Evolutionary conservation across 345 rosid species (phyloP).

Genomic region (Syzygium grande): DNA sequence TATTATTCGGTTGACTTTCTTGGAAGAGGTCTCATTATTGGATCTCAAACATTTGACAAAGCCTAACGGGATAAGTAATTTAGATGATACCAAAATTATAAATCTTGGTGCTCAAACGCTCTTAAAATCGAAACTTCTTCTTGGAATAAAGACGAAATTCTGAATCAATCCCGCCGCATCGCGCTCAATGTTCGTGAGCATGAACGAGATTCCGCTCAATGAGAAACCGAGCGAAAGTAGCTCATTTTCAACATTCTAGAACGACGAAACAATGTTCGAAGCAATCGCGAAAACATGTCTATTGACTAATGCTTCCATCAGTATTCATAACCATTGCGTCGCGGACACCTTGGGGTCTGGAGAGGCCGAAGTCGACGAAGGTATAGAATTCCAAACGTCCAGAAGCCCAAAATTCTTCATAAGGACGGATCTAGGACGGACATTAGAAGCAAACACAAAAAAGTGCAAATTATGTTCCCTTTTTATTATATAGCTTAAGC

Average conservation of each 20-base stretch:
- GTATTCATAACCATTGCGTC: neutral
- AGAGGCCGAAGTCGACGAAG: neutral
- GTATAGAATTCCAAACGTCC: neutral
- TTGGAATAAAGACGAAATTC: neutral
- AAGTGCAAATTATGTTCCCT: neutral
- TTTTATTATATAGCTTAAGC: neutral
- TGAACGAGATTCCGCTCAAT: too few species aligned
- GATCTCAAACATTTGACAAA: neutral
- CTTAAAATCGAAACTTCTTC: neutral
- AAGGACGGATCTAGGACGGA: neutral
- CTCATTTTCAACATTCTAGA: neutral
- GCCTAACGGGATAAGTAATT: neutral
- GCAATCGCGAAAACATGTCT: neutral
- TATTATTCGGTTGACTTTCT: neutral
- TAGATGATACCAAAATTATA: neutral
- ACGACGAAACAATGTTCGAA: neutral
- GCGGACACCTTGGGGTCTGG: neutral
- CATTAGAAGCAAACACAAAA: neutral
- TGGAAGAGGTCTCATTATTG: neutral
- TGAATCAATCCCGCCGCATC: fast-evolving
- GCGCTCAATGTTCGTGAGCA: neutral
- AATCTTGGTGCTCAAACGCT: neutral
- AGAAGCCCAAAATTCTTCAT: neutral
- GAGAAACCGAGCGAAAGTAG: neutral
- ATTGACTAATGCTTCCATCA: neutral